These are phyloP conservation scores for Geotrichum histeridarum DNA, from an alignment of 1,139 yeast species.

Conservation along the genomic window DNA sequence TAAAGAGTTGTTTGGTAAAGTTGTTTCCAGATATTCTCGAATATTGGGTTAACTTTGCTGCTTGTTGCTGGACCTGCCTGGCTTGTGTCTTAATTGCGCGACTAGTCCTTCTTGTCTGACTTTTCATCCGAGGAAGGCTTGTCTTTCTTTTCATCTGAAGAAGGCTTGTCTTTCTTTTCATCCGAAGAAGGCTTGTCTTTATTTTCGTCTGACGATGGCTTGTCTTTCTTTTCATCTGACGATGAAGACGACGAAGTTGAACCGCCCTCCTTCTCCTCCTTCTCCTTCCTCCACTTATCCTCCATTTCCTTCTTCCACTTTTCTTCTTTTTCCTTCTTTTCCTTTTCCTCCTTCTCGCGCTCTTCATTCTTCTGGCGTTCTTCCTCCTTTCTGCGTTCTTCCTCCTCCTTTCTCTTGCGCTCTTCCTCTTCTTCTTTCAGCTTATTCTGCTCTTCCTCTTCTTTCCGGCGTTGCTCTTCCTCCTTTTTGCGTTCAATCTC, in stretches of 20 bases:
- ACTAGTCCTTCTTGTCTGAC: too few relatives aligned
- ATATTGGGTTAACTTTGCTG: neutral
- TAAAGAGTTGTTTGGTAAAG: too few relatives aligned
- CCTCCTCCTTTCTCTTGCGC: neutral
- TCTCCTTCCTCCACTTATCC: neutral
- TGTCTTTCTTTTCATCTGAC: too few relatives aligned
- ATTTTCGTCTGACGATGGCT: too few relatives aligned
- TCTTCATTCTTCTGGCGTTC: neutral
- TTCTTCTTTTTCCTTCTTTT: neutral
- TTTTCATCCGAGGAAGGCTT: too few relatives aligned
- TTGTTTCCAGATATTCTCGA: too few relatives aligned
- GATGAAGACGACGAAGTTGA: too few relatives aligned
- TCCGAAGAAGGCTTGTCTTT: too few relatives aligned
- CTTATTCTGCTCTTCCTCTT: constrained; percentile 31
- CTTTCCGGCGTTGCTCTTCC: constrained; percentile 20
- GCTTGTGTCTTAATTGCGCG: neutral
- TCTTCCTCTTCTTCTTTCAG: constrained; percentile 4
- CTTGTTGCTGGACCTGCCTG: neutral
- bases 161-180: too few relatives aligned
- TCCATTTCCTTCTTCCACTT: neutral
- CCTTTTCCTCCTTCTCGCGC: neutral
- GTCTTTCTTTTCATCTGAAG: too few relatives aligned
- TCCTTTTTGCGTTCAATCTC: constrained; percentile 24
- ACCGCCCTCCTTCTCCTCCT: neutral
- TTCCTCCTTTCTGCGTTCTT: constrained; percentile 1